A percentile compares a stretch with the other conserved stretches of the same genome.
These are phyloP conservation scores for Naganishia cerealis DNA, from an alignment of 1,284 basidiomycete genomes.

Conservation along the genomic window DNA sequence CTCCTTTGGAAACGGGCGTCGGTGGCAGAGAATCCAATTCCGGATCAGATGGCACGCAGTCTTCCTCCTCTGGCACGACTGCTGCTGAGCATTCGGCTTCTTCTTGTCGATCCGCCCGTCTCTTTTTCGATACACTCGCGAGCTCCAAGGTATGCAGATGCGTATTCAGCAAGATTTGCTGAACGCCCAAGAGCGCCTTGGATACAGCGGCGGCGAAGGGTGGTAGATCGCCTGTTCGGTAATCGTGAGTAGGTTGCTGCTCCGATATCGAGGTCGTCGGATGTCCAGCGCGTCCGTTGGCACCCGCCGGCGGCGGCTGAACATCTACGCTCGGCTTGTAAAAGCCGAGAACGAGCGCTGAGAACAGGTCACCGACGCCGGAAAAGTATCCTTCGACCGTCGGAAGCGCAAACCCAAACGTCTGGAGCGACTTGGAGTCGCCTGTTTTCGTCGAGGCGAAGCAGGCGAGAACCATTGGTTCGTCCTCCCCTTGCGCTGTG, in stretches of 20 bases:
- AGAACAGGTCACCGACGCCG: slow-evolving; percentile 95
- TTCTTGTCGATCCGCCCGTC: slow-evolving; percentile 47
- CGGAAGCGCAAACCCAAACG: slow-evolving; percentile 73
- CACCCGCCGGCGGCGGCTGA: not conserved
- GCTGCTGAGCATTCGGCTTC: slow-evolving; percentile 16
- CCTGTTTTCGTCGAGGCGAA: slow-evolving; percentile 63
- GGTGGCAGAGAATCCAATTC: slow-evolving; percentile 39
- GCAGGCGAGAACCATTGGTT: slow-evolving; percentile 65
- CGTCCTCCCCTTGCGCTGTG: slow-evolving; percentile 40
- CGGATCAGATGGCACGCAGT: slow-evolving; percentile 46
- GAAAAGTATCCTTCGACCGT: slow-evolving; percentile 88
- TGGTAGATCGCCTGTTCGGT: slow-evolving; percentile 37
- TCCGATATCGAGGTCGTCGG: slow-evolving; percentile 34
- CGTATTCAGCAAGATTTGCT: slow-evolving; percentile 76
- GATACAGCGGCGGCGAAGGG: slow-evolving; percentile 64
- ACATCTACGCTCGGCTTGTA: slow-evolving; percentile 53
- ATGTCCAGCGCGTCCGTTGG: not conserved
- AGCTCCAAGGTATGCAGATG: slow-evolving; percentile 56
- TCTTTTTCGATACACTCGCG: slow-evolving; percentile 48
- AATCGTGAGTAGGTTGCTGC: not conserved
- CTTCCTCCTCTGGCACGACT: slow-evolving; percentile 18
- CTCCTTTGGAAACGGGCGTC: slow-evolving; percentile 26
- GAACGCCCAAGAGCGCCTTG: slow-evolving; percentile 75
- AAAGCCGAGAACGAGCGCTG: slow-evolving; percentile 83
- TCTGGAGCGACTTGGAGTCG: slow-evolving; percentile 43